Percentiles rank a stretch among this genome's conserved stretches.
Evolutionary conservation across 441 rosid genomes (phyloP).

Genomic region (Arabidopsis hybrid): DNA sequence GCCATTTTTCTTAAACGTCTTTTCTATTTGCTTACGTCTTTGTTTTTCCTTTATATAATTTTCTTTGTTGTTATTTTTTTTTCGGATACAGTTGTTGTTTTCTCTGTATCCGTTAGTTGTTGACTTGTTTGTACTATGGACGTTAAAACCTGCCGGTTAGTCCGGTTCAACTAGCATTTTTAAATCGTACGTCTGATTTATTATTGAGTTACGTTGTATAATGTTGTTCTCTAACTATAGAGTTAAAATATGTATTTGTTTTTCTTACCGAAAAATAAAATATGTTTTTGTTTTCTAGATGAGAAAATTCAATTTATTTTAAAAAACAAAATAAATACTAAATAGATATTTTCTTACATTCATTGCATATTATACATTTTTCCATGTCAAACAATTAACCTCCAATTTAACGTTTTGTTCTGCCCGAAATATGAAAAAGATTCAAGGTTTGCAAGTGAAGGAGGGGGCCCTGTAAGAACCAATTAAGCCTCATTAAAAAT

Average conservation of each 20-base stretch:
- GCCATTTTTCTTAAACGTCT: not conserved
- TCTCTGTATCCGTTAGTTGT: no score
- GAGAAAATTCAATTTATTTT: not conserved
- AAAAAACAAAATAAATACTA: not conserved
- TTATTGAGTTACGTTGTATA: not conserved
- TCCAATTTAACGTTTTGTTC: not conserved
- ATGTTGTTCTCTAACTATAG: not conserved
- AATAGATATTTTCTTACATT: not conserved
- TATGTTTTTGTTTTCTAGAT: not conserved
- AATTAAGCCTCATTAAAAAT: conserved; percentile 5
- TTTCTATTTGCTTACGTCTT: not conserved
- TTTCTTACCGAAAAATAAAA: not conserved
- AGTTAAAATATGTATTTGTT: not conserved
- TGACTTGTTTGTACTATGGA: no score
- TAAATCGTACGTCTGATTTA: not conserved
- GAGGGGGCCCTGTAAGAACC: conserved; percentile 12
- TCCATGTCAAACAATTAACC: not conserved
- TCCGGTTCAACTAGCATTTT: not conserved
- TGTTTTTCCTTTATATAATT: not conserved
- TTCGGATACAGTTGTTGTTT: not conserved
- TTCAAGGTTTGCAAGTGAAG: conserved; percentile 28
- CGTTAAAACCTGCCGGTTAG: not conserved
- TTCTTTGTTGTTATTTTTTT: no score
- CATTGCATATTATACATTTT: not conserved
- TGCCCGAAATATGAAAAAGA: not conserved